A percentile compares a stretch with the other conserved stretches of the same genome.
These are phyloP conservation scores for Sarocladiaceae sp. DNA, from an alignment of 2,329 filamentous ascomycete genomes.

Conservation along the genomic window DNA sequence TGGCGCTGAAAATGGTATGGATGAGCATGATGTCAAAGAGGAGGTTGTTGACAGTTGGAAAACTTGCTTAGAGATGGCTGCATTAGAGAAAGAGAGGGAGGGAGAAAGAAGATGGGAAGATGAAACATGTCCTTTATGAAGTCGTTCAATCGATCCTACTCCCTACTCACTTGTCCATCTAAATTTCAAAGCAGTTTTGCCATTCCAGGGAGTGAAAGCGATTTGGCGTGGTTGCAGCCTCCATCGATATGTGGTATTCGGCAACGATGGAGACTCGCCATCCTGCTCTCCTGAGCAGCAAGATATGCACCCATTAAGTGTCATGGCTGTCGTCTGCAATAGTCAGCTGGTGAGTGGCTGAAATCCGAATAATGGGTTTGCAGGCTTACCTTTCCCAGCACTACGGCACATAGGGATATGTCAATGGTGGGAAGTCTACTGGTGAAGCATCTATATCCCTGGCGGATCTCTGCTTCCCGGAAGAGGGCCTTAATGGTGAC, in stretches of 20 bases:
- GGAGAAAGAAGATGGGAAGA: neutral
- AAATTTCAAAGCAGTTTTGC: neutral
- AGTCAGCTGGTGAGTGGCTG: constrained; percentile 33
- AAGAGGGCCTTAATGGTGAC: constrained; percentile 44
- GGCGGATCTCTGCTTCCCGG: constrained; percentile 43
- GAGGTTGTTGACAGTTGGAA: neutral
- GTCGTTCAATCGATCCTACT: neutral
- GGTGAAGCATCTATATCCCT: constrained; percentile 37
- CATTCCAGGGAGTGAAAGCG: constrained; percentile 31
- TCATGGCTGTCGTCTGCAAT: constrained; percentile 52
- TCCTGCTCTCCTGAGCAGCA: constrained; percentile 35
- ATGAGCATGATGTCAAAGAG: neutral
- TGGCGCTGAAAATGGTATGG: neutral
- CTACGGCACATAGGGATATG: constrained; percentile 56
- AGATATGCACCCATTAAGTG: constrained; percentile 45
- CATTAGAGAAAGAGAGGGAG: too few relatives aligned
- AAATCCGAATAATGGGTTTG: neutral
- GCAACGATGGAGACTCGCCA: constrained; percentile 35
- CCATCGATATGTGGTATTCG: constrained; percentile 51
- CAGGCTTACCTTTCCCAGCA: constrained; percentile 25
- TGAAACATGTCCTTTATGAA: neutral
- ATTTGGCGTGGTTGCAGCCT: constrained; percentile 48
- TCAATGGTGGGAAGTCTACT: constrained; percentile 42
- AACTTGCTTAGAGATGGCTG: neutral
- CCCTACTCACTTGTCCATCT: constrained; percentile 35